Conservation (phyloP, 768 basidiomycete species). For the Chalciporus chontae region DNA sequence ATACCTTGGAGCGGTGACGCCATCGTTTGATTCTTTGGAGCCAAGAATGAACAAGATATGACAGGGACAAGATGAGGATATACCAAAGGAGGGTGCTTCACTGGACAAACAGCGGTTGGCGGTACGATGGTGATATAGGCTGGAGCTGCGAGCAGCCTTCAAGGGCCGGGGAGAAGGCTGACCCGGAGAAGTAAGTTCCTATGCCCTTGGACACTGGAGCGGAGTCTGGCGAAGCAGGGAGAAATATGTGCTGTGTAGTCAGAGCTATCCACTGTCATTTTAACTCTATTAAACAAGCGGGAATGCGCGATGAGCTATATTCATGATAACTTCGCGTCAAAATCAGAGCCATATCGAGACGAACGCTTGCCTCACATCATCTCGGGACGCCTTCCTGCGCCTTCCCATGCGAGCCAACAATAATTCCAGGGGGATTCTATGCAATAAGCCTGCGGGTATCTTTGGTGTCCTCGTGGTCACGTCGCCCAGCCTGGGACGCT, state of each 20-base stretch:
- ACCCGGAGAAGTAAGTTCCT: constrained; percentile 2
- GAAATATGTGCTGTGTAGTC: neutral
- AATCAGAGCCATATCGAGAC: constrained; percentile 1
- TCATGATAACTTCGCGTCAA: neutral
- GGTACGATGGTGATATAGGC: constrained; percentile 10
- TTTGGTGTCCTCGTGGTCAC: too few species aligned
- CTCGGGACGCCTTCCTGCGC: too few species aligned
- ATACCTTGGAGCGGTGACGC: neutral
- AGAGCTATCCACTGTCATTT: neutral
- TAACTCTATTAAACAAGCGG: neutral
- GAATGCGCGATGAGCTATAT: neutral
- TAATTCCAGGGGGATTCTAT: too few species aligned
- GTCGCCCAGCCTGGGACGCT: too few species aligned
- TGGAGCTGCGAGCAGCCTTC: neutral
- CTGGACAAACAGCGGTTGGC: neutral
- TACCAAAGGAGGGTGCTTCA: neutral
- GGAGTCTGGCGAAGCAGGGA: neutral
- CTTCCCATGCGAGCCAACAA: too few species aligned
- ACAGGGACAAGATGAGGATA: neutral
- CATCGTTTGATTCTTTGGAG: constrained; percentile 15
- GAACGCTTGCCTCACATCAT: neutral
- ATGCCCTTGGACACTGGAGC: neutral
- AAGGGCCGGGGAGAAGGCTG: constrained; percentile 3
- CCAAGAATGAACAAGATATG: neutral
- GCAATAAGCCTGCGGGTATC: too few species aligned